These are phyloP conservation scores for Aristolochia fimbriata DNA, from an alignment of 164 flowering plant species.

Conservation along the genomic window DNA sequence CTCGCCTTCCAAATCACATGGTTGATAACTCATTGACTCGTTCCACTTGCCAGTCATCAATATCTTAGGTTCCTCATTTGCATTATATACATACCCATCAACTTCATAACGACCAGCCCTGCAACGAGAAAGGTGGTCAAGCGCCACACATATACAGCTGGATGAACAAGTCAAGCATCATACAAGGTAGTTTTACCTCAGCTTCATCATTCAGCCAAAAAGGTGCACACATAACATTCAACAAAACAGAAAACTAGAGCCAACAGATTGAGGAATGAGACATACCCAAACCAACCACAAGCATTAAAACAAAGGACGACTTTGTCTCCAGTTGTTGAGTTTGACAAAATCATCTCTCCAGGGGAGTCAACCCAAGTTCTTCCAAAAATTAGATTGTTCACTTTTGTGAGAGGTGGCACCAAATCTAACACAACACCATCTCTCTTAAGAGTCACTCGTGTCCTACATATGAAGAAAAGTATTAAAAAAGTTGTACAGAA, in stretches of 20 bases:
- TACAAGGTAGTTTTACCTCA: neutral
- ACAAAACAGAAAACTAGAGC: neutral
- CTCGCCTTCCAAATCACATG: conserved; percentile 80
- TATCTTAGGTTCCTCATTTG: conserved; percentile 70
- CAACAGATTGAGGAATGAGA: neutral
- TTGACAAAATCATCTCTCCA: conserved; percentile 82
- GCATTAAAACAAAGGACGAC: conserved; percentile 39
- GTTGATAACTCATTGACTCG: conserved; percentile 69
- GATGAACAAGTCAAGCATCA: neutral
- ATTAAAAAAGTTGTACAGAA: neutral
- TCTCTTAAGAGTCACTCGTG: conserved; percentile 50
- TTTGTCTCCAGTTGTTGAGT: conserved; percentile 46
- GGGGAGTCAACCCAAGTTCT: conserved; percentile 83
- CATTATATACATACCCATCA: conserved; percentile 81
- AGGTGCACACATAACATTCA: neutral
- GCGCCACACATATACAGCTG: neutral
- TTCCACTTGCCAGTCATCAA: conserved; percentile 93
- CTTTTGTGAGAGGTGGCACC: conserved; percentile 83
- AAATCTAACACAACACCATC: conserved; percentile 31
- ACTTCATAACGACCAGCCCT: conserved; percentile 87
- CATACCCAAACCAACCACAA: conserved; percentile 52
- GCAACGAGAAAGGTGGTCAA: conserved; percentile 10
- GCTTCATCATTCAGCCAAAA: neutral
- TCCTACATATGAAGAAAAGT: conserved; percentile 27
- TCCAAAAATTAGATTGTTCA: conserved; percentile 77